phyloP scores from a whole-genome alignment of 225 moss, liverwort and hornwort genomes.

The Physcomitrellopsis africana region DNA sequence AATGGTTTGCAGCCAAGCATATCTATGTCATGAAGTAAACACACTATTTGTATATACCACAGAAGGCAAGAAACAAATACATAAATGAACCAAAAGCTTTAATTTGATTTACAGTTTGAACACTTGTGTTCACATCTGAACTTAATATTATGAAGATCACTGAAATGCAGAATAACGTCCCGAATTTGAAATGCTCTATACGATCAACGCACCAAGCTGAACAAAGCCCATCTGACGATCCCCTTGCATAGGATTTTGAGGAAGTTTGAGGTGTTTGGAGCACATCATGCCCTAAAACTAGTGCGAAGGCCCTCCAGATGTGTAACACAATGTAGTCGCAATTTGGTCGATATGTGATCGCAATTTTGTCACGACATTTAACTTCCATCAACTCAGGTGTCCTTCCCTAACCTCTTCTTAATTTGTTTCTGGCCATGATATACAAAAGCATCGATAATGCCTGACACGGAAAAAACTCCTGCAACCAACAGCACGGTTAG shows the following conservation, averaged over 20 bases:
- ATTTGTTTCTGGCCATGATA: constrained; percentile 86
- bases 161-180: constrained; percentile 18
- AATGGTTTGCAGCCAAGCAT: no score
- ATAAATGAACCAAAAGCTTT: constrained; percentile 25
- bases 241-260: background rate
- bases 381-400: constrained; percentile 53
- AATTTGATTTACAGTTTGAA: constrained; percentile 31
- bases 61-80: background rate
- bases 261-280: constrained; percentile 3
- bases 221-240: constrained; percentile 11
- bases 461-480: constrained; percentile 93
- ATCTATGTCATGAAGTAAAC: no score
- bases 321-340: background rate
- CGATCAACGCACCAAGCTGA: background rate
- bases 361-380: background rate
- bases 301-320: background rate
- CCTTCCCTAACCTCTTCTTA: constrained; percentile 90
- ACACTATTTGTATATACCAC: no score
- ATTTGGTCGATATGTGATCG: no score
- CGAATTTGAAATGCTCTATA: background rate
- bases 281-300: background rate
- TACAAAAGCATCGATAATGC: constrained; percentile 85
- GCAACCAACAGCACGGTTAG: constrained; percentile 27
- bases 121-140: constrained; percentile 22
- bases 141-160: constrained; percentile 8